Evolutionary conservation across 331 rosid species (phyloP).

Genomic region (Dryas integrifolia): DNA sequence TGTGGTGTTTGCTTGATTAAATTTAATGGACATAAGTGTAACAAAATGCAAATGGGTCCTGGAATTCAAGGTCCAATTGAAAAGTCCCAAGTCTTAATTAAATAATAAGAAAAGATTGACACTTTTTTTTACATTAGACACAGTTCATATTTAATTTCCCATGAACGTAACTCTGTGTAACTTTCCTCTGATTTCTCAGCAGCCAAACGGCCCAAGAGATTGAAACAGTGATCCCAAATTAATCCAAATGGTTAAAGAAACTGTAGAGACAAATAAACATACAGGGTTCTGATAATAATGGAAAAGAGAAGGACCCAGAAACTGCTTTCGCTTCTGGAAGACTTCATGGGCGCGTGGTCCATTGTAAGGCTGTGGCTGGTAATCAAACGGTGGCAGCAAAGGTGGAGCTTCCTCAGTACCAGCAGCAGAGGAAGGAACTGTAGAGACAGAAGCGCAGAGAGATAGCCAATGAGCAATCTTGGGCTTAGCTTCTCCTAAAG

Average conservation of each 20-base stretch:
- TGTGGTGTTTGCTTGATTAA: neutral
- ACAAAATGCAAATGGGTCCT: neutral
- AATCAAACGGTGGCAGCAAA: conserved; percentile 63
- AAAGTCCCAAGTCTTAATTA: neutral
- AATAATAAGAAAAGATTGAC: neutral
- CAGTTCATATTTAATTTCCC: neutral
- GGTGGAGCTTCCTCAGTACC: conserved; percentile 19
- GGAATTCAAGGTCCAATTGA: neutral
- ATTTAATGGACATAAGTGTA: neutral
- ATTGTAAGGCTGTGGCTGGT: conserved; percentile 56
- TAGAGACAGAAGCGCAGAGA: conserved; percentile 17
- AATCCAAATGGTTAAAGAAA: neutral
- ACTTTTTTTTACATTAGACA: neutral
- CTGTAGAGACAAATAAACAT: conserved; percentile 13
- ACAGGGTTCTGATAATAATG: conserved; percentile 86
- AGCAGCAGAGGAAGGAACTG: conserved; percentile 29
- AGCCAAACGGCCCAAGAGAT: neutral
- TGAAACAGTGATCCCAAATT: neutral
- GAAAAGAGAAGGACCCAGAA: conserved; percentile 83
- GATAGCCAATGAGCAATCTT: conserved; percentile 7
- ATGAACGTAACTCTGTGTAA: neutral
- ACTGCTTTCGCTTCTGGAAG: conserved; percentile 62
- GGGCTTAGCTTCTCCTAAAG: conserved; percentile 23
- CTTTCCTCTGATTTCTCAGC: conserved; percentile 4
- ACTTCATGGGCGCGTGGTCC: conserved; percentile 75